A percentile compares a stretch with the other conserved stretches of the same genome.
These are phyloP conservation scores for Parastagonospora avenae DNA, from an alignment of 2,329 filamentous ascomycete genomes.

Conservation along the genomic window DNA sequence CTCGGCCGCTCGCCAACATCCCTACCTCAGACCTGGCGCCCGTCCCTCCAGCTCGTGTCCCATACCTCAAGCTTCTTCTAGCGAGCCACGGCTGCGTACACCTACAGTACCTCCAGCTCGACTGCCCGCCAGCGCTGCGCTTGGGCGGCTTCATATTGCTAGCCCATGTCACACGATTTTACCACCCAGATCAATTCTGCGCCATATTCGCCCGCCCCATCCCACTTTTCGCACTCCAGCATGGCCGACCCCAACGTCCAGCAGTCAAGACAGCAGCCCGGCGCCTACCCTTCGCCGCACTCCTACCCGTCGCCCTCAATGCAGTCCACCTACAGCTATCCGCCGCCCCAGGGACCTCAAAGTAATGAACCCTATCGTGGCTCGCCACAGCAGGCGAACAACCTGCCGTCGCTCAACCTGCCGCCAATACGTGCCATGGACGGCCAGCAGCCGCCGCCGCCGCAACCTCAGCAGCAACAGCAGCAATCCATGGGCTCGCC, in stretches of 20 bases:
- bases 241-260: constrained; percentile 44
- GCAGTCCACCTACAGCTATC: constrained; percentile 56
- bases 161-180: constrained; percentile 42
- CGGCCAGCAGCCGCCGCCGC: constrained; percentile 44
- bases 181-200: constrained; percentile 27
- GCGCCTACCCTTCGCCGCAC: constrained; percentile 53
- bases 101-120: constrained; percentile 8
- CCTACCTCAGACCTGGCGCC: constrained; percentile 18
- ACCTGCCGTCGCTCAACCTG: constrained; percentile 54
- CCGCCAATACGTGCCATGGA: constrained; percentile 59
- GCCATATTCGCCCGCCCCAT: constrained; percentile 40
- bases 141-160: constrained; percentile 30
- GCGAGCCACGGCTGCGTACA: constrained; percentile 18
- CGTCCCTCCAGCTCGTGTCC: constrained; percentile 13
- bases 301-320: constrained; percentile 59
- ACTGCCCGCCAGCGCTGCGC: constrained; percentile 27
- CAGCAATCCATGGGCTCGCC: constrained; percentile 58
- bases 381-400: constrained; percentile 52
- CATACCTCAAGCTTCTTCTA: constrained; percentile 22
- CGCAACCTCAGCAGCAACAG: constrained; percentile 34
- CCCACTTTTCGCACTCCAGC: constrained; percentile 37
- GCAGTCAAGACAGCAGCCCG: constrained; percentile 30
- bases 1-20: constrained; percentile 30
- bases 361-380: constrained; percentile 52
- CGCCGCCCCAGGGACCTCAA: constrained; percentile 47